Conservation (phyloP, 257 asterid species). For the Nicotiana sylvestris region DNA sequence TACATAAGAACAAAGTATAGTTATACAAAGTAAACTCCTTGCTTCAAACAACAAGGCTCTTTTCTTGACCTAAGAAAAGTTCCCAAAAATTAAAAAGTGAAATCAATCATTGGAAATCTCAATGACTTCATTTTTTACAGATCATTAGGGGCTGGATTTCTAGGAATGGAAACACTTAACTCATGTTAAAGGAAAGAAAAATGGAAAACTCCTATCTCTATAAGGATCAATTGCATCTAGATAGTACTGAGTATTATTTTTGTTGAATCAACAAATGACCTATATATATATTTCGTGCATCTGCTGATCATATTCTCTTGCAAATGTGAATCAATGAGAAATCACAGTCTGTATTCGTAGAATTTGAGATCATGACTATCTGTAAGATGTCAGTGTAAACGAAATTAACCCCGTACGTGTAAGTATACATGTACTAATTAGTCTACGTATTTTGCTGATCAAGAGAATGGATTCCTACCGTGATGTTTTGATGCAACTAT, state of each 20-base stretch:
- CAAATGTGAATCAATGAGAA: neutral
- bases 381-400: too few relatives aligned
- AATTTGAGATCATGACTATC: too few relatives aligned
- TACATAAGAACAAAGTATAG: too few relatives aligned
- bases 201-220: neutral
- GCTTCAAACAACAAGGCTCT: neutral
- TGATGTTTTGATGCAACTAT: too few relatives aligned
- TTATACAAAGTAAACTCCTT: neutral
- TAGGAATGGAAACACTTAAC: neutral
- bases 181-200: neutral
- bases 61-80: neutral
- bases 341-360: too few relatives aligned
- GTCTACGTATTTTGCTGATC: too few relatives aligned
- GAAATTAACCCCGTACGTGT: too few relatives aligned
- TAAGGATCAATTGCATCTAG: neutral
- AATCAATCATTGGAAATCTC: constrained; percentile 25
- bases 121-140: constrained; percentile 26
- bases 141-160: constrained; percentile 33
- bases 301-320: neutral
- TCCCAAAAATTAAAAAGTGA: constrained; percentile 9
- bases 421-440: too few relatives aligned
- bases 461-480: too few relatives aligned
- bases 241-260: neutral
- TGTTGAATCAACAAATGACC: neutral
- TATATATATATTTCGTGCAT: neutral